Evolutionary conservation across 441 rosid species (phyloP).

Genomic region (Populus hybrid): DNA sequence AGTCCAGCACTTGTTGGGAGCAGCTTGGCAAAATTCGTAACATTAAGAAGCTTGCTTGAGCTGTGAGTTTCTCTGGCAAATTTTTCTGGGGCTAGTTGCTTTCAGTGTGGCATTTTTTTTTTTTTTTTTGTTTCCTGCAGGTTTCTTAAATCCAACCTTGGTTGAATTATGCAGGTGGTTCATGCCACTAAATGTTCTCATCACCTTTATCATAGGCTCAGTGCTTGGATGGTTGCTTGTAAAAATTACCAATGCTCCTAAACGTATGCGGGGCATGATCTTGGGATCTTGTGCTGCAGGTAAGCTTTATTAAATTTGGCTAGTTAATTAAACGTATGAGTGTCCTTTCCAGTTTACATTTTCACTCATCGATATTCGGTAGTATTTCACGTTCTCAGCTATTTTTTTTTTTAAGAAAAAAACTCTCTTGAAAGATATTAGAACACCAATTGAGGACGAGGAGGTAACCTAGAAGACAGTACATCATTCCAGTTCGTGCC

Average conservation of each 20-base stretch:
- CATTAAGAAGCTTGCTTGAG: conserved; percentile 21
- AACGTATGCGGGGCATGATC: conserved; percentile 34
- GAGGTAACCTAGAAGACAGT: too few relatives aligned
- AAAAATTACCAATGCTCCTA: conserved; percentile 28
- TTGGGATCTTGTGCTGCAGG: conserved; percentile 38
- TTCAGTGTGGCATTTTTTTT: neutral
- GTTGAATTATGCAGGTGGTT: neutral
- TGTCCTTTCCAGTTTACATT: neutral
- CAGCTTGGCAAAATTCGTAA: conserved; percentile 26
- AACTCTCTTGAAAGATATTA: too few relatives aligned
- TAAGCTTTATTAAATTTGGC: neutral
- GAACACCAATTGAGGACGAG: too few relatives aligned
- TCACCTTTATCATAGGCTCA: conserved; percentile 38
- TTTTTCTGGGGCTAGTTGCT: too few relatives aligned
- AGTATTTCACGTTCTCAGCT: too few relatives aligned
- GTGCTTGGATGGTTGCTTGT: conserved; percentile 38
- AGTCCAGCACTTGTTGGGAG: conserved; percentile 30
- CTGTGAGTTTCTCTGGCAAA: neutral
- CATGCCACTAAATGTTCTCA: conserved; percentile 40
- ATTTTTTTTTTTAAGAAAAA: too few relatives aligned
- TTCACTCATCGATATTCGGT: neutral
- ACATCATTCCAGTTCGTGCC: too few relatives aligned
- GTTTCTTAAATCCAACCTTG: neutral
- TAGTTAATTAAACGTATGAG: neutral
- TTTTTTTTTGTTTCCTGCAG: neutral